phyloP scores from a whole-genome alignment of 1,284 basidiomycete genomes.

The Lentinula novae-zelandiae region DNA sequence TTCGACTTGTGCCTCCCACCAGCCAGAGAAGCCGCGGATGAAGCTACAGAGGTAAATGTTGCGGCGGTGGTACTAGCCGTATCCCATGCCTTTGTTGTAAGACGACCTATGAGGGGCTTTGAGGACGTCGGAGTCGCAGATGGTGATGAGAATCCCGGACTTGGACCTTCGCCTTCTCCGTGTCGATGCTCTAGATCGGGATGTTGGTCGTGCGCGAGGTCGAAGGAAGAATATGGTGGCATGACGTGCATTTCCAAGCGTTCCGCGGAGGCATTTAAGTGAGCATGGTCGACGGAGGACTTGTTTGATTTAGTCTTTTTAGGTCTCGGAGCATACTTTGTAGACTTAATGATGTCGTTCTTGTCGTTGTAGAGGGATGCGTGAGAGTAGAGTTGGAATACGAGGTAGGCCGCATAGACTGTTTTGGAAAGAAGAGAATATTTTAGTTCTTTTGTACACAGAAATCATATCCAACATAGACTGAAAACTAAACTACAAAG shows the following conservation, averaged over 20 bases:
- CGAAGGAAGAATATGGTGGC: not conserved
- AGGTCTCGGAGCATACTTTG: slow-evolving; percentile 28
- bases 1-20: not conserved
- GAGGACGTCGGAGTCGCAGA: not conserved
- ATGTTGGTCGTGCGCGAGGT: not conserved
- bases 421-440: not conserved
- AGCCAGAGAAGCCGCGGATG: not conserved
- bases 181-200: not conserved
- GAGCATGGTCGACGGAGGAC: not conserved
- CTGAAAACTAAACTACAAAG: not conserved
- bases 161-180: not conserved
- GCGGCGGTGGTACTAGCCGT: not conserved
- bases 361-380: slow-evolving; percentile 65
- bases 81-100: not conserved
- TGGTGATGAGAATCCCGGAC: not conserved
- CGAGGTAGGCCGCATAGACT: slow-evolving; percentile 62
- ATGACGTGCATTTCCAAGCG: not conserved
- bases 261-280: not conserved
- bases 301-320: slow-evolving; percentile 4
- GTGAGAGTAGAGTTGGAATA: slow-evolving; percentile 88
- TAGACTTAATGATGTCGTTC: slow-evolving; percentile 34
- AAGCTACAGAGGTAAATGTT: not conserved
- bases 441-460: not conserved
- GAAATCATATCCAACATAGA: slow-evolving; percentile 17
- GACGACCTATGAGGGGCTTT: not conserved